phyloP scores from a whole-genome alignment of 768 basidiomycete genomes.

The Austroboletus festivus region DNA sequence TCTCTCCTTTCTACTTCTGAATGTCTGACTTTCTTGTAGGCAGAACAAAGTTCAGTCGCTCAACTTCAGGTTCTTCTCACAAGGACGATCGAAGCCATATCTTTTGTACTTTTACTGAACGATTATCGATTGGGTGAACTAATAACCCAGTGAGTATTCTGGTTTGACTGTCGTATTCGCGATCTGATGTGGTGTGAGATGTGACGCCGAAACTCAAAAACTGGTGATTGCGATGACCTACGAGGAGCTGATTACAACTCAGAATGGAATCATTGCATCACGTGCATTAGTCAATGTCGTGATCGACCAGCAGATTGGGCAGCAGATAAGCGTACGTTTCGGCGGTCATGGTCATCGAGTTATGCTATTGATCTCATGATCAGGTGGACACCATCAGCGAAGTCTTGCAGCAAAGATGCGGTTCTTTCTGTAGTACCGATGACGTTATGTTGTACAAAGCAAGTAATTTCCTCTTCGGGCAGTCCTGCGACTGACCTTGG shows the following conservation, averaged over 20 bases:
- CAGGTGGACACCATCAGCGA: slow-evolving; percentile 97
- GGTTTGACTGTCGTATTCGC: neutral
- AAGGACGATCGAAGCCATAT: slow-evolving; percentile 90
- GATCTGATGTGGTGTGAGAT: slow-evolving; percentile 42
- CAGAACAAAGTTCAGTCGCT: slow-evolving; percentile 79
- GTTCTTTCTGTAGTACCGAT: slow-evolving; percentile 96
- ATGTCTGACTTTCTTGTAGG: slow-evolving; percentile 40
- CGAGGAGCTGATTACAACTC: slow-evolving; percentile 81
- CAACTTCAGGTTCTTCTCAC: slow-evolving; percentile 71
- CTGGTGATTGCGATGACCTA: slow-evolving; percentile 71
- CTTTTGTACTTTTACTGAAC: slow-evolving; percentile 86
- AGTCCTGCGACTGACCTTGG: slow-evolving; percentile 1
- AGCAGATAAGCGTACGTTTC: slow-evolving; percentile 82
- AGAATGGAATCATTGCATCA: slow-evolving; percentile 84
- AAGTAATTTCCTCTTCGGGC: slow-evolving; percentile 13
- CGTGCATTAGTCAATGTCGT: slow-evolving; percentile 89
- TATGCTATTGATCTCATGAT: slow-evolving; percentile 9
- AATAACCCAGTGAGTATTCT: slow-evolving; percentile 62
- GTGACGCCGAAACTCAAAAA: slow-evolving; percentile 68
- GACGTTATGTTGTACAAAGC: slow-evolving; percentile 98
- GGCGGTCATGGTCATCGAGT: neutral
- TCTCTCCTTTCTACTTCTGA: neutral
- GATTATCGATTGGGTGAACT: slow-evolving; percentile 89
- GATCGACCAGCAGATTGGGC: slow-evolving; percentile 97
- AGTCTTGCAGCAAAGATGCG: slow-evolving; percentile 89